Evolutionary conservation across 1,284 basidiomycete species (phyloP).

Genomic region (Neolentinus lepideus): DNA sequence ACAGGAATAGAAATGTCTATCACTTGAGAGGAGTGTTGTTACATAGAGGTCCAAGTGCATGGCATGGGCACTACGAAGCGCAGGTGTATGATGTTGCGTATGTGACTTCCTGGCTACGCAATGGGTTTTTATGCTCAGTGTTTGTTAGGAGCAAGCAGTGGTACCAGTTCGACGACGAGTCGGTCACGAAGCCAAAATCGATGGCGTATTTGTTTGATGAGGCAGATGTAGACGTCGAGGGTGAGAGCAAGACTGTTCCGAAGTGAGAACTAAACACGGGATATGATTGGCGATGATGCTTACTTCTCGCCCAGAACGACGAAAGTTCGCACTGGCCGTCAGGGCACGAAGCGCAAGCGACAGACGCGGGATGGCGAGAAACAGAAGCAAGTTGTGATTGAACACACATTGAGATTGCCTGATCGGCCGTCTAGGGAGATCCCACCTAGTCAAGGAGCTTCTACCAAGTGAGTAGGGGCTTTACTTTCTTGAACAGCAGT

Average conservation of each 20-base stretch:
- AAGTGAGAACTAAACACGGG: background rate
- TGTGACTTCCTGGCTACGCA: conserved; percentile 19
- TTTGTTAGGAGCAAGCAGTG: conserved; percentile 58
- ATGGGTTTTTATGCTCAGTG: background rate
- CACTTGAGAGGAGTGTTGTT: conserved; percentile 77
- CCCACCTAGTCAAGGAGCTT: background rate
- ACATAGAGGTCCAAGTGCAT: conserved; percentile 82
- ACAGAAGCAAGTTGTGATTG: background rate
- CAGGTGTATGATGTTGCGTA: conserved; percentile 78
- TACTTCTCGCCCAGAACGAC: background rate
- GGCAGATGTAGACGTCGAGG: background rate
- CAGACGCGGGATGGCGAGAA: background rate
- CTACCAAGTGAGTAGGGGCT: background rate
- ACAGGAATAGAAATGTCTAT: conserved; percentile 39
- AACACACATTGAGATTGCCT: background rate
- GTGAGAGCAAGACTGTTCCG: background rate
- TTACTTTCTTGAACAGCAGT: background rate
- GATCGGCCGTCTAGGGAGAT: background rate
- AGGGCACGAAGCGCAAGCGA: background rate
- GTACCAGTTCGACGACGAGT: conserved; percentile 88
- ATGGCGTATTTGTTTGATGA: conserved; percentile 33
- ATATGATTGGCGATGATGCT: background rate
- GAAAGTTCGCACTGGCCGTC: background rate
- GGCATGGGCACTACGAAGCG: conserved; percentile 90
- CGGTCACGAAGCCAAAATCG: conserved; percentile 53